Percentiles rank a stretch among this genome's conserved stretches.
Conservation (phyloP, 441 rosid genomes). For the Jatropha multifida region DNA sequence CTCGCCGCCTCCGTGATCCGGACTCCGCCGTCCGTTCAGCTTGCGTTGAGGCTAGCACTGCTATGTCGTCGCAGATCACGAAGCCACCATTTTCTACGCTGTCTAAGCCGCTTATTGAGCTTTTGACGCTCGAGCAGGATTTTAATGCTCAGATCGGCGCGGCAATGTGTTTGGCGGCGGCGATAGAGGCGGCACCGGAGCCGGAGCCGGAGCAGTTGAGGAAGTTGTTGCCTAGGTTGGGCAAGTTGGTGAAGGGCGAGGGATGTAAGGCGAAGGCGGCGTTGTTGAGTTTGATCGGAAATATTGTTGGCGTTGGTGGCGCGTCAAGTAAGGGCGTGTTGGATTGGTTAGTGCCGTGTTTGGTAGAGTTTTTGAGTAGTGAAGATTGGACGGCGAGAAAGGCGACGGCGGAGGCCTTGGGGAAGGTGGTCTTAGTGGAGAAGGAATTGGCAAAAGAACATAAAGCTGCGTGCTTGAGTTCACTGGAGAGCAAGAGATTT, state of each 20-base stretch:
- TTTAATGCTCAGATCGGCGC: conserved; percentile 77
- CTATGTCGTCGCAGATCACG: conserved; percentile 63
- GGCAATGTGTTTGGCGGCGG: conserved; percentile 78
- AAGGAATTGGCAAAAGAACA: conserved; percentile 54
- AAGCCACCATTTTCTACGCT: conserved; percentile 60
- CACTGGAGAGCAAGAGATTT: conserved; percentile 72
- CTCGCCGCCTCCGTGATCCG: conserved; percentile 78
- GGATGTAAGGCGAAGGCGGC: conserved; percentile 77
- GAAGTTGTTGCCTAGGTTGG: conserved; percentile 71
- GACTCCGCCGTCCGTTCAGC: conserved; percentile 89
- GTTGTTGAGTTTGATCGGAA: conserved; percentile 63
- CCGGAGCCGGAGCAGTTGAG: conserved; percentile 65
- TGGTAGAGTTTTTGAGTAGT: conserved; percentile 61
- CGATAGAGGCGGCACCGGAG: conserved; percentile 79
- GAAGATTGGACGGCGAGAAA: conserved; percentile 91
- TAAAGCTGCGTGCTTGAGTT: conserved; percentile 45
- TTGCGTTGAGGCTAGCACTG: conserved; percentile 67
- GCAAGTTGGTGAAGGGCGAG: conserved; percentile 63
- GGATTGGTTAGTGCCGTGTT: conserved; percentile 77
- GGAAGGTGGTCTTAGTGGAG: conserved; percentile 63
- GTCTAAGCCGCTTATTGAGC: conserved; percentile 68
- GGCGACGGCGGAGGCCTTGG: conserved; percentile 81
- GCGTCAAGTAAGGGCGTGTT: conserved; percentile 58
- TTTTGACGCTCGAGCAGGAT: conserved; percentile 67
- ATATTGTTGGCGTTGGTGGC: conserved; percentile 66